phyloP scores from a whole-genome alignment of 768 basidiomycete genomes.

The Trametes villosa region DNA sequence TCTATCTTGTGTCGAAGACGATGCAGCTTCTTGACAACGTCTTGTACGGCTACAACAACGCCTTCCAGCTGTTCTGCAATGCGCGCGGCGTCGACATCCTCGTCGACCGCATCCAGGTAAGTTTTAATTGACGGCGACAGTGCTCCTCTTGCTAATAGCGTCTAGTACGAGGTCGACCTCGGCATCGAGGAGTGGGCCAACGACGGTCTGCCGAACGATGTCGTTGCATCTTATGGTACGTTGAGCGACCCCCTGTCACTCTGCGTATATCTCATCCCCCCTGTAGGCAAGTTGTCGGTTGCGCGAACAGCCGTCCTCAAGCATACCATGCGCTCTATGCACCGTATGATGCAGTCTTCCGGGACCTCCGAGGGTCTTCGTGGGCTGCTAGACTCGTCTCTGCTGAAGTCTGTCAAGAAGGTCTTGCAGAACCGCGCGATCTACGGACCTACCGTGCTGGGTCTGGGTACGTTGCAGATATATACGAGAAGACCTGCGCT shows the following conservation, averaged over 20 bases:
- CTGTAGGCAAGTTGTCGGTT: conserved; percentile 71
- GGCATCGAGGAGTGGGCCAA: conserved; percentile 55
- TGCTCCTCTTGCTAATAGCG: conserved; percentile 22
- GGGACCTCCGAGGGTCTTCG: conserved; percentile 94
- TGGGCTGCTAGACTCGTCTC: conserved; percentile 88
- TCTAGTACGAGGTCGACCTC: conserved; percentile 39
- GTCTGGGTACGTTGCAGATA: conserved; percentile 62
- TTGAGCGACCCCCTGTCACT: conserved; percentile 3
- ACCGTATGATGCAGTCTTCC: conserved; percentile 96
- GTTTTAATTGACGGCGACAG: no score
- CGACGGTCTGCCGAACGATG: conserved; percentile 47
- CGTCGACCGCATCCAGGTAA: conserved; percentile 85
- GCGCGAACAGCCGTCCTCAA: conserved; percentile 83
- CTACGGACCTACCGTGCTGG: conserved; percentile 87
- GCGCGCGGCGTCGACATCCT: conserved; percentile 84
- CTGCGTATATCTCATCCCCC: background rate
- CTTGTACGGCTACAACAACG: conserved; percentile 86
- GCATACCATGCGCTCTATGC: conserved; percentile 87
- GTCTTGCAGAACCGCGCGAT: conserved; percentile 81
- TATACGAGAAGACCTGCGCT: background rate
- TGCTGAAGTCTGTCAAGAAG: conserved; percentile 84
- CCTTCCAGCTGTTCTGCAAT: conserved; percentile 85
- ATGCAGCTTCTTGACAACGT: conserved; percentile 93
- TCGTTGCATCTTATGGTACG: conserved; percentile 58
- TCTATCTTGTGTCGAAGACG: conserved; percentile 83